Evolutionary conservation across 2,329 filamentous ascomycete genomes (phyloP), one percentile per base, ranked within the genome.

Genomic region (Bipolaris gigantea): DNA sequence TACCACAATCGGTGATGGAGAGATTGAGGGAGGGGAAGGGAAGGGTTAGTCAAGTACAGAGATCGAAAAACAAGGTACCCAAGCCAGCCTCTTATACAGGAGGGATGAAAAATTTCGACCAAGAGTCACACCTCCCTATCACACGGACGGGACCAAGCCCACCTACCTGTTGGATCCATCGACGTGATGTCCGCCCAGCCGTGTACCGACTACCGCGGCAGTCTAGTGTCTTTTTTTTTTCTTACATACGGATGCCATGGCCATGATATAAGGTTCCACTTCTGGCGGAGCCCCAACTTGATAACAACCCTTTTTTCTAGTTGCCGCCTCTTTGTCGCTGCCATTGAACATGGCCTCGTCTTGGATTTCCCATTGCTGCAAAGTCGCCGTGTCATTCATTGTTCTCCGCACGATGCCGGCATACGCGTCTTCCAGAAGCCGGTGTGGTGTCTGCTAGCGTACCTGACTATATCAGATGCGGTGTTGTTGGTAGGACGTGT

Each of bases 81-180:
- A 25, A 34, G 53, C 46, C 47, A 44, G 49, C 48, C 34, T 56
- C 53, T 66, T 65, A 60, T 64, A 67, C 57, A 33, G 35, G 23
- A 44, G 50, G 48, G 32, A 50, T 30, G 47, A 50, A 54, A 60
- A 60, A 59, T 55, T 59, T 55, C 55, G 51, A 47, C 53, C 48
- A 53, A 56, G 64, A 67, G 66, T 68, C 66, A 69, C 56, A 61
- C 58, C 46, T 58, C 50, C 55, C 53, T 61, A 63, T 69, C 66
- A 68, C 60, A 64, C 57, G 66, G 53, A 47, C 55, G 33, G 43
- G 51, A 53, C 46, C 21, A 50, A 54, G 41, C 51, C 51, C 41
- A 54, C 51, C 41, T 44, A 46, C 51, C 51, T 41, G 42, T 50
- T 35, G 41, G 41, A 50, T 50, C 47, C 48, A 50, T 43, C 35